phyloP scores from a whole-genome alignment of 305 asterid genomes.

The Coffea humblotiana region DNA sequence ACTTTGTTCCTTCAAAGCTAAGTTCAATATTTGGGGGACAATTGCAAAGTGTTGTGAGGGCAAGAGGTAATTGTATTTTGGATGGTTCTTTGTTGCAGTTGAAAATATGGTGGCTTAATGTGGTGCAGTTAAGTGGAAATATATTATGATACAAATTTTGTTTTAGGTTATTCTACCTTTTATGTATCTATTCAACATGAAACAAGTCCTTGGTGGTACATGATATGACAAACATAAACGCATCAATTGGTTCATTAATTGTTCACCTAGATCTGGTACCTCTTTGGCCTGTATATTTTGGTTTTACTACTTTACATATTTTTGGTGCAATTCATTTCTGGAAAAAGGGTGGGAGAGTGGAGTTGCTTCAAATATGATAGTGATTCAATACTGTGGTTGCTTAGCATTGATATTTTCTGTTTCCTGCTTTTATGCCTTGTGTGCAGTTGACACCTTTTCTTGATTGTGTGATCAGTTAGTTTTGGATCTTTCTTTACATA shows the following conservation, averaged over 20 bases:
- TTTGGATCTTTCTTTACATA: neutral
- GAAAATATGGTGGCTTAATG: neutral
- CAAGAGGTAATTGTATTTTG: conserved; percentile 53
- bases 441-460: neutral
- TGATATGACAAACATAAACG: neutral
- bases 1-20: conserved; percentile 71
- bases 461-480: neutral
- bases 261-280: neutral
- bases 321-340: neutral
- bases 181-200: no score
- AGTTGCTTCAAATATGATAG: neutral
- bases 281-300: neutral
- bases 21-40: conserved; percentile 86
- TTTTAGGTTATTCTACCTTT: no score
- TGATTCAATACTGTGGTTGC: neutral
- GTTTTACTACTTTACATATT: neutral
- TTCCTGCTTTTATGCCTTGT: neutral
- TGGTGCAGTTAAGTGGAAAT: neutral
- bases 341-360: neutral
- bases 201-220: neutral
- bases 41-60: conserved; percentile 75
- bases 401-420: neutral
- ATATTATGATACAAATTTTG: no score
- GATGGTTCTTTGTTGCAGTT: neutral
- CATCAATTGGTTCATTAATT: neutral